Conservation (phyloP, 768 basidiomycete species). For the Tubosaeta sp. region DNA sequence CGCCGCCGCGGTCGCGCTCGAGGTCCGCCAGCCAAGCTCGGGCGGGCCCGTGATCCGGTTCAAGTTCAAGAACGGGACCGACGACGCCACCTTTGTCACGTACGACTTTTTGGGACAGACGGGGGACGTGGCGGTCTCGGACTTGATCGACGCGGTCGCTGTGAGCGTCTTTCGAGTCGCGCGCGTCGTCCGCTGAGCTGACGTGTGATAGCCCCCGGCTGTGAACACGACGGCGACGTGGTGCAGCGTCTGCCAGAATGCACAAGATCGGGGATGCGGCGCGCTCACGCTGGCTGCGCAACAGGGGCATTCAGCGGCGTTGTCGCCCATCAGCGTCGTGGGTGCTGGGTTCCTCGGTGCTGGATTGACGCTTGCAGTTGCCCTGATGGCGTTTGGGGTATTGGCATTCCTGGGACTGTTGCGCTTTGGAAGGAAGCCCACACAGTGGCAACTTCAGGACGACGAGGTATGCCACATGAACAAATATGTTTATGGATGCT, state of each 20-base stretch:
- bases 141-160: conserved; percentile 41
- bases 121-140: conserved; percentile 52
- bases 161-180: conserved; percentile 23
- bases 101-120: conserved; percentile 44
- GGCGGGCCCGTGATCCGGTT: conserved; percentile 54
- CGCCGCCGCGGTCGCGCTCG: conserved; percentile 53
- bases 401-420: conserved; percentile 40
- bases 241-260: conserved; percentile 59
- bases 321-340: conserved; percentile 42
- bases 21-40: conserved; percentile 48
- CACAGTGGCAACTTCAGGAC: conserved; percentile 1
- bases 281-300: conserved; percentile 35
- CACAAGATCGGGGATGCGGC: conserved; percentile 52
- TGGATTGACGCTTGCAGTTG: conserved; percentile 45
- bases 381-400: conserved; percentile 34
- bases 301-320: conserved; percentile 30
- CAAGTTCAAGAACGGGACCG: conserved; percentile 67
- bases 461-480: conserved; percentile 15
- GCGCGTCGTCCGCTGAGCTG: neutral
- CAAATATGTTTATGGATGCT: neutral
- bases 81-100: conserved; percentile 38
- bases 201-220: conserved; percentile 37
- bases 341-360: conserved; percentile 71
- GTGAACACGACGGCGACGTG: conserved; percentile 53
- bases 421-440: conserved; percentile 20